Base-by-base conservation (phyloP, 1,284 basidiomycete species). In the Mrakiaceae sp. region DNA sequence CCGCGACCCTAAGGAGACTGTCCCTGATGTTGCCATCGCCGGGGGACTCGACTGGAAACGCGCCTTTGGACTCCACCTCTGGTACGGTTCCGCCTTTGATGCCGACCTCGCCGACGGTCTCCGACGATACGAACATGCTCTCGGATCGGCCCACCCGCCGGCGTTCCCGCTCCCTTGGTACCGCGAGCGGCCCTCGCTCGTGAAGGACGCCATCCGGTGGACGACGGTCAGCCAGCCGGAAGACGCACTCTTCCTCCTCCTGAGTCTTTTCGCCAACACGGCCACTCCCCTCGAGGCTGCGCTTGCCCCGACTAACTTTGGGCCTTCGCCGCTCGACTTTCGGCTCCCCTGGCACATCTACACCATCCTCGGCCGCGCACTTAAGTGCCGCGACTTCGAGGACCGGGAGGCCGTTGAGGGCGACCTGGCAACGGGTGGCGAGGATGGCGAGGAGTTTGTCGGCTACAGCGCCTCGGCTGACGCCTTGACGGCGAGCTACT, bases 331-430 rank as follows among this genome's bases (percentile, higher is more conserved):
- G 0, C 75, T 84, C 27, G 93, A 96, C 74, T 87, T 85, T 72
- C 84, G 90, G 10, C 78, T 97, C 63, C 82, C 89, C 7, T 99
- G 95, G 95, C 93, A 98, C 76, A 74, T 98, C 44, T 97, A 95
- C 74, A 83, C 93, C 66, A 78, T 98, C 47, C 79, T 98, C 42
- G 87, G 91, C 4, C 83, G 87, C 40, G 88, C 88, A 62, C 82
- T 98, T 74, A 81, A 85, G 52, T 77, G 87, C 58, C 83, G 93
- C 42, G 93, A 97, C 74, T 89, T 96, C 69, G 82, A 83, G 48
- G 94, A 98, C 74, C 82, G 93, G 5, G 69, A 73, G 51, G 68
- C 76, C 47, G 75, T 78, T 14, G 69, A 69, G n/a, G 70, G 73
- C 48, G 59, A 74, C 72, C 48, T 64, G 58, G 43, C 14, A 3